Evolutionary conservation across 1,139 yeast genomes (phyloP).

Genomic region (Pichia sp.): DNA sequence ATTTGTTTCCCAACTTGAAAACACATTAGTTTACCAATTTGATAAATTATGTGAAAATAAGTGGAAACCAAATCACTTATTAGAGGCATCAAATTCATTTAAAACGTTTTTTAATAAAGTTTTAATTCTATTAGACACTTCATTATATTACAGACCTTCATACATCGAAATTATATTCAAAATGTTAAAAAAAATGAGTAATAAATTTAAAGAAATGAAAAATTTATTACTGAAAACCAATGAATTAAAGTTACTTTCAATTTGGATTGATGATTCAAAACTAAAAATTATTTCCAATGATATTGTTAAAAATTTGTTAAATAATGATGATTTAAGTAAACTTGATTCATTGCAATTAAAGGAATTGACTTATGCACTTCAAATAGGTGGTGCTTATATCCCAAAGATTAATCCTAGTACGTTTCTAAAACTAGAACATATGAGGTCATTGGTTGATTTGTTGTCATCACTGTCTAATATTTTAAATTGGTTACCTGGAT

Average conservation of each 20-base stretch:
- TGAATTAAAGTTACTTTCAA: constrained; percentile 16
- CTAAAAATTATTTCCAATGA: constrained; percentile 19
- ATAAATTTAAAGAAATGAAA: constrained; percentile 16
- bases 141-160: constrained; percentile 48
- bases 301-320: constrained; percentile 15
- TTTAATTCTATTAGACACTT: constrained; percentile 54
- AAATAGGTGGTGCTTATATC: constrained; percentile 15
- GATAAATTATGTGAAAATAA: constrained; percentile 17
- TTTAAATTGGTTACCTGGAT: constrained; percentile 48
- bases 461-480: constrained; percentile 44
- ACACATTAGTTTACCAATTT: constrained; percentile 42
- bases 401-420: constrained; percentile 17
- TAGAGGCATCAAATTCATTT: constrained; percentile 43
- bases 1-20: constrained; percentile 60
- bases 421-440: constrained; percentile 21
- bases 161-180: constrained; percentile 43
- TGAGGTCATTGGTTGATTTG: constrained; percentile 45
- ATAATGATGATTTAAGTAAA: neutral
- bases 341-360: constrained; percentile 9
- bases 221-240: constrained; percentile 14
- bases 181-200: constrained; percentile 24
- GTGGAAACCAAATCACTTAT: constrained; percentile 33
- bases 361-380: constrained; percentile 21
- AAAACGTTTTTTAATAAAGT: constrained; percentile 45
- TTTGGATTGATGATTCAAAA: constrained; percentile 22